Conservation (phyloP, 1,284 basidiomycete genomes). For the Ceratobasidium sp. region DNA sequence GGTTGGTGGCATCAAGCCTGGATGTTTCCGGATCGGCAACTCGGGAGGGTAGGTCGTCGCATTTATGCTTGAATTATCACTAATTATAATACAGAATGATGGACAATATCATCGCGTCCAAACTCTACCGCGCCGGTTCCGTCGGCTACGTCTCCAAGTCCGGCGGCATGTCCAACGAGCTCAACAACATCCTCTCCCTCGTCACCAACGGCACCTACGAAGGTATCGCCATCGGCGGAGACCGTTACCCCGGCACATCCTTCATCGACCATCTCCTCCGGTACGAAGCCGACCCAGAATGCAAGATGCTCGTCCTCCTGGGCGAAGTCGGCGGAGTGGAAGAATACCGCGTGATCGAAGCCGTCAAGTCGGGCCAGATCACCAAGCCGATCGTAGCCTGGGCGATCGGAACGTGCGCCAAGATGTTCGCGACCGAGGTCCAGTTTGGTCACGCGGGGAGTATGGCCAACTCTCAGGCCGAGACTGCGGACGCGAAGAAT, state of each 20-base stretch:
- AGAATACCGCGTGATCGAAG: conserved; percentile 99
- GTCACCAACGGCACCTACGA: conserved; percentile 99
- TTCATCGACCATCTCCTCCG: conserved; percentile 99
- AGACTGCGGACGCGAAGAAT: conserved; percentile 99
- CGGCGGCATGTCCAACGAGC: conserved; percentile 99
- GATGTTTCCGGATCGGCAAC: conserved; percentile 99
- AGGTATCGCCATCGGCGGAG: conserved; percentile 99
- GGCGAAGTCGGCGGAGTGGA: conserved; percentile 99
- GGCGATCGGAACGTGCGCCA: conserved; percentile 99
- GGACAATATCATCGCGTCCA: conserved; percentile 99
- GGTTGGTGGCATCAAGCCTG: conserved; percentile 99
- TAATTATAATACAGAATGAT: conserved; percentile 79
- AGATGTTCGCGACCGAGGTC: conserved; percentile 99
- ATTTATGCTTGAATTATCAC: conserved; percentile 21
- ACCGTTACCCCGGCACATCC: conserved; percentile 97
- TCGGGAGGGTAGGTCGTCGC: conserved; percentile 82
- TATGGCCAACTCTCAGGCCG: conserved; percentile 97
- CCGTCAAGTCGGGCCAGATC: conserved; percentile 93
- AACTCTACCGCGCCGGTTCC: conserved; percentile 97
- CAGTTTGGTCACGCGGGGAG: conserved; percentile 99
- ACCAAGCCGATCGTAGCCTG: conserved; percentile 99
- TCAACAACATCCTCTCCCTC: conserved; percentile 99
- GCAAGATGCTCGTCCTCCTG: conserved; percentile 98
- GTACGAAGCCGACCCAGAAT: conserved; percentile 96
- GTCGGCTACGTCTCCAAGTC: conserved; percentile 99